Evolutionary conservation across 306 rosid genomes (phyloP), one percentile per base, ranked within the genome.

Genomic region (Erythrophleum fordii): DNA sequence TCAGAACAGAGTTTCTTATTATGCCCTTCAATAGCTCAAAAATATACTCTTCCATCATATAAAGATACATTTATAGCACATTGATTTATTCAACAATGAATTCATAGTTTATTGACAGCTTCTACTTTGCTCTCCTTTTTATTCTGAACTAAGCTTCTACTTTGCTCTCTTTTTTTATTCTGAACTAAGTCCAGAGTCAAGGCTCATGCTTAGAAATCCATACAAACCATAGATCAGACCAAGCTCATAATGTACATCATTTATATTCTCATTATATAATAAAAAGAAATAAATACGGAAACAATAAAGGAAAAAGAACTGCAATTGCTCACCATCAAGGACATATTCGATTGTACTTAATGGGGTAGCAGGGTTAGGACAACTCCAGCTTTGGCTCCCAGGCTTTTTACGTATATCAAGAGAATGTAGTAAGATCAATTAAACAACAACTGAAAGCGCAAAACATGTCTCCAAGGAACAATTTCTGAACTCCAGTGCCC

Each of bases 381-480:
- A 82, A 96, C 99, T 88, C 99, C 99, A 84, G 98, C 98, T 87
- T 96, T 96, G 79, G 97, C 98, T 86, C 99, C 99, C 84, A 96
- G 83, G 85, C 97, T 80, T 87, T 96, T 96, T 67, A 96, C 87
- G 98, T 96, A 78, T 69, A 88, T 72, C 66, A 85, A 69, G 69
- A 79, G 82, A 77, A 77, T 59, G 20, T 39, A 28, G 41, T 59
- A 60, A 81, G 34, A 72, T 72, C 12, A 2, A 62, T 75, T 12
- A 28, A 52, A 42, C 4, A 5, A 39, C 34, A 58, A 58, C 66
- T 69, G 45, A 13, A 56, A 45, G 16, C 26, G 46, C 12, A 17
- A 64, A 75, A 64, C 45, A 12, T 6, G 41, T 17, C 41, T 73
- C 70, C 42, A 79, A 31, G 65, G 45, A 68, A 59, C 58, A 73